A percentile compares a stretch with the other conserved stretches of the same genome.
Conservation (phyloP, 2,329 filamentous ascomycete species). For the Microdochium bolleyi region DNA sequence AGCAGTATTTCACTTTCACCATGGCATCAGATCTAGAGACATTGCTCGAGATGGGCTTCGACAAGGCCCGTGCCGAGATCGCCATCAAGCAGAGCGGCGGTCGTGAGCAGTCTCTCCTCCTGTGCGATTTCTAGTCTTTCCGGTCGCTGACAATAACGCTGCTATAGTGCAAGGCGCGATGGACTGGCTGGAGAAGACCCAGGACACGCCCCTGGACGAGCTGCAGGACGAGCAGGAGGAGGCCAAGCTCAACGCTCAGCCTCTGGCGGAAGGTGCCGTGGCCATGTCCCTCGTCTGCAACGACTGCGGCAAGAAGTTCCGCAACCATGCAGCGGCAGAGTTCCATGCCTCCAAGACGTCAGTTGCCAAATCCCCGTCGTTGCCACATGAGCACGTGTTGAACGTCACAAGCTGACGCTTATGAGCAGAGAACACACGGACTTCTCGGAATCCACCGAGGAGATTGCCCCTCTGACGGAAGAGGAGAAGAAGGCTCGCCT, state of each 20-base stretch:
- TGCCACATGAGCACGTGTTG: too few relatives aligned
- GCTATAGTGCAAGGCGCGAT: constrained; percentile 72
- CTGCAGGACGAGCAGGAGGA: constrained; percentile 55
- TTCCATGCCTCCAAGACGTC: constrained; percentile 86
- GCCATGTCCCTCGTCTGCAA: constrained; percentile 86
- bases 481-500: constrained; percentile 83
- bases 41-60: constrained; percentile 71
- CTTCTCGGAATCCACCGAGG: constrained; percentile 89
- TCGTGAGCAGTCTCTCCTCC: constrained; percentile 42
- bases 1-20: constrained; percentile 20
- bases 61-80: constrained; percentile 70
- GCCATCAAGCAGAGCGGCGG: constrained; percentile 79
- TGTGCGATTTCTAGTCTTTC: constrained; percentile 7
- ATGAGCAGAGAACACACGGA: constrained; percentile 69
- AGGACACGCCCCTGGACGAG: constrained; percentile 80
- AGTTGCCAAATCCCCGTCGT: constrained; percentile 21
- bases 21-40: constrained; percentile 55
- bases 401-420: too few relatives aligned
- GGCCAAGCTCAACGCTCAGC: constrained; percentile 42
- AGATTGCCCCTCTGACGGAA: constrained; percentile 82
- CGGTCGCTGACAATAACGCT: constrained; percentile 2
- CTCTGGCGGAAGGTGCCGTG: constrained; percentile 61
- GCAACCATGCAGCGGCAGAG: constrained; percentile 71
- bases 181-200: constrained; percentile 89
- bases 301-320: constrained; percentile 88